Percentiles rank a stretch among this genome's conserved stretches.
Conservation (phyloP, 352 stramenopile genomes). For the Pythium utonaiense region DNA sequence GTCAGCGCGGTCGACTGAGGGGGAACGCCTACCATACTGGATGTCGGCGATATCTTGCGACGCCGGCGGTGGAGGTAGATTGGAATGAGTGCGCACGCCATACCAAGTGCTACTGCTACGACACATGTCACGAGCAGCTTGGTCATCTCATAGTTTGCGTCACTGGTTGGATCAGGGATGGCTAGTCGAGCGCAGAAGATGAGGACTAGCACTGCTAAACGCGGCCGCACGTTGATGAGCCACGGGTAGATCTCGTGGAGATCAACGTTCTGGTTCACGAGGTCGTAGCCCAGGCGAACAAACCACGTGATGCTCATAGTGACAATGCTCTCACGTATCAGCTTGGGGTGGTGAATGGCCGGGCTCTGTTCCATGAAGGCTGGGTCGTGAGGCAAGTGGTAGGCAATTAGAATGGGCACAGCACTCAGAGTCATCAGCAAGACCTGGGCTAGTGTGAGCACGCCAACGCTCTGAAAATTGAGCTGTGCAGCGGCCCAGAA, state of each 20-base stretch:
- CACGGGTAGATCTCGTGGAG: slow-evolving; percentile 20
- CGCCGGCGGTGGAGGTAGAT: background rate
- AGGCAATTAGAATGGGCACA: slow-evolving; percentile 28
- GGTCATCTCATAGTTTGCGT: slow-evolving; percentile 25
- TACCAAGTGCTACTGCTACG: slow-evolving; percentile 8
- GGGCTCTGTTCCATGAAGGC: slow-evolving; percentile 25
- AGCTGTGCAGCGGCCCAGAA: slow-evolving; percentile 31
- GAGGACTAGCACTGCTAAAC: slow-evolving; percentile 2
- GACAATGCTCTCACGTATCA: slow-evolving; percentile 28
- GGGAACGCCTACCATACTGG: background rate
- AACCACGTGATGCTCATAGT: slow-evolving; percentile 30
- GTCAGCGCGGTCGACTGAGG: background rate
- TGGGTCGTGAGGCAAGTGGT: slow-evolving; percentile 29
- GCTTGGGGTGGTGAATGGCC: slow-evolving; percentile 17
- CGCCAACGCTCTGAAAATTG: slow-evolving; percentile 36
- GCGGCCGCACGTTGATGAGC: slow-evolving; percentile 26
- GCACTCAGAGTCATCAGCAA: slow-evolving; percentile 30
- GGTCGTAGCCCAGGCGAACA: slow-evolving; percentile 28
- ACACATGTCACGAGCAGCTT: slow-evolving; percentile 25
- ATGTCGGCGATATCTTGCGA: background rate
- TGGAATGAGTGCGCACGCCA: slow-evolving; percentile 6
- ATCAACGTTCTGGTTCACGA: slow-evolving; percentile 22
- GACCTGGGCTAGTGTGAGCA: slow-evolving; percentile 29
- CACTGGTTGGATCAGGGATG: slow-evolving; percentile 19
- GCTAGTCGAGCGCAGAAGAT: slow-evolving; percentile 19